phyloP scores from a whole-genome alignment of 805 yeast genomes.

The Schwanniomyces yamadae region DNA sequence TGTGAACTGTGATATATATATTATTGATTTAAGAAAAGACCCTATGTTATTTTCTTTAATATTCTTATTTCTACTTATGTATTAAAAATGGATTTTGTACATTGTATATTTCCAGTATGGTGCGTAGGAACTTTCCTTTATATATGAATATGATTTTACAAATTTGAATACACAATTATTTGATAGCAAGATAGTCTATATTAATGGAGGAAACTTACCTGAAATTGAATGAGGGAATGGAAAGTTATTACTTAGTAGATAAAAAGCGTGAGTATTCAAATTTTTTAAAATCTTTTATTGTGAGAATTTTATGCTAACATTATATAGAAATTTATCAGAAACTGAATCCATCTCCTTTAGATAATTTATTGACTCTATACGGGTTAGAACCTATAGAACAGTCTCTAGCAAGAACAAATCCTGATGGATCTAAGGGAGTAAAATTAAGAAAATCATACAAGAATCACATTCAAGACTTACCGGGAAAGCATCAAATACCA shows the following conservation, averaged over 20 bases:
- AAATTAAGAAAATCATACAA: conserved; percentile 93
- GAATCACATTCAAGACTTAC: conserved; percentile 82
- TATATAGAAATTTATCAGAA: conserved; percentile 27
- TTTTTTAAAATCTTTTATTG: background rate
- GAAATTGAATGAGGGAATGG: conserved; percentile 2
- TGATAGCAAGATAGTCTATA: too few species aligned
- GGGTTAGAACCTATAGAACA: conserved; percentile 65
- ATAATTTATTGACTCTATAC: conserved; percentile 69
- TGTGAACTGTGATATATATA: too few species aligned
- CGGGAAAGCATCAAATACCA: conserved; percentile 76
- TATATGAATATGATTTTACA: too few species aligned
- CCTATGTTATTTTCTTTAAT: too few species aligned
- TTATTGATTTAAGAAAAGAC: too few species aligned
- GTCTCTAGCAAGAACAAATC: conserved; percentile 82
- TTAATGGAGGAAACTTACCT: background rate
- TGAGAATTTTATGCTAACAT: background rate
- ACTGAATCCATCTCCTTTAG: conserved; percentile 66
- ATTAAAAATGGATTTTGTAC: too few species aligned
- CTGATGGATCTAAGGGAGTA: conserved; percentile 88
- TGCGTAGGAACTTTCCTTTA: too few species aligned
- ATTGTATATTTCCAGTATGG: too few species aligned
- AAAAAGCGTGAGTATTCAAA: conserved; percentile 15
- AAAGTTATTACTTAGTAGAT: conserved; percentile 20
- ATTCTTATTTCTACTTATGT: too few species aligned
- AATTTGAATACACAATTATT: too few species aligned